Evolutionary conservation across 257 asterid species (phyloP).

Genomic region (Solanum lycopersicoides): DNA sequence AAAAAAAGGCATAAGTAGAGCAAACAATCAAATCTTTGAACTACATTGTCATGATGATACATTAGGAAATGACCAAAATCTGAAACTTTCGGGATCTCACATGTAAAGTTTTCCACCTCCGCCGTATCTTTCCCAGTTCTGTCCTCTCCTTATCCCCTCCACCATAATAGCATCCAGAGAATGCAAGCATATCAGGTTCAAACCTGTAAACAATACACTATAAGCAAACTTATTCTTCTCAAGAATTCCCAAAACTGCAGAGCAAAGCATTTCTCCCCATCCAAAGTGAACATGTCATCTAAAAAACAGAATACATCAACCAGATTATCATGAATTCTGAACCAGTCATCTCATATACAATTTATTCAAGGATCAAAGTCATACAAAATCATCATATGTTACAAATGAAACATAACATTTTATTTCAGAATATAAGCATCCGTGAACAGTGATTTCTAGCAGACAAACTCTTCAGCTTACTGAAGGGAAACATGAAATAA

Average conservation of each 20-base stretch:
- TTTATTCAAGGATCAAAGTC: neutral
- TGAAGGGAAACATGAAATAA: neutral
- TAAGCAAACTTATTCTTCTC: neutral
- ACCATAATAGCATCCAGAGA: slow-evolving; percentile 97
- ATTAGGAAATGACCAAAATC: neutral
- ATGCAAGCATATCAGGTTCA: slow-evolving; percentile 99
- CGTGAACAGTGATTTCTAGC: neutral
- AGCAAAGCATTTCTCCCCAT: neutral
- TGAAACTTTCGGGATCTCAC: slow-evolving; percentile 31
- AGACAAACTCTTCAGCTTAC: neutral
- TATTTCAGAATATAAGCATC: neutral
- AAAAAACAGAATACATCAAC: neutral
- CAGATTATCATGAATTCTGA: neutral
- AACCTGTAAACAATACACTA: slow-evolving; percentile 44
- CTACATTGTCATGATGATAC: neutral
- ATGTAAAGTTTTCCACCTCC: slow-evolving; percentile 93
- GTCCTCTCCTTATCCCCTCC: slow-evolving; percentile 93
- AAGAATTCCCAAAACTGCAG: neutral
- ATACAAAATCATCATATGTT: neutral
- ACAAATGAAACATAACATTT: neutral
- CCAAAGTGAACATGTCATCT: neutral
- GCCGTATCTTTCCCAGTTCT: slow-evolving; percentile 79
- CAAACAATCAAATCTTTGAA: neutral
- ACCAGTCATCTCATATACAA: neutral
- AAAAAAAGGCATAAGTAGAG: neutral